These are phyloP conservation scores for Ceratobasidium sp. DNA, from an alignment of 1,284 basidiomycete species.

Conservation along the genomic window DNA sequence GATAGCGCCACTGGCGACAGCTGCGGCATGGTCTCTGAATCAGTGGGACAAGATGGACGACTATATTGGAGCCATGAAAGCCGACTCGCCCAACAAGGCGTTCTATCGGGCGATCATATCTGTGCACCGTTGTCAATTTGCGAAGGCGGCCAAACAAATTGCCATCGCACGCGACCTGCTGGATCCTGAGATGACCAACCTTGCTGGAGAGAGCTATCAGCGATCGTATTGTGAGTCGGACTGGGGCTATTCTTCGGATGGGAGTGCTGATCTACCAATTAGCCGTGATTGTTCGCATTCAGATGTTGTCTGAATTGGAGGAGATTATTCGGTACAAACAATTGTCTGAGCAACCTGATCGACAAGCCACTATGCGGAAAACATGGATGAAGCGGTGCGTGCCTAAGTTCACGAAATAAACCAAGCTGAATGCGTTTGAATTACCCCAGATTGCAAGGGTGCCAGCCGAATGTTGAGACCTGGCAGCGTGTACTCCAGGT, in stretches of 20 bases:
- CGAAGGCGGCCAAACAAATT: constrained; percentile 88
- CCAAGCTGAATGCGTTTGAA: constrained; percentile 19
- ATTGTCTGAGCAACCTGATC: constrained; percentile 90
- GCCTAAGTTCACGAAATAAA: background rate
- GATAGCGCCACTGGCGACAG: constrained; percentile 96
- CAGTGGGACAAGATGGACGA: constrained; percentile 99
- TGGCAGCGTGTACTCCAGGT: constrained; percentile 99
- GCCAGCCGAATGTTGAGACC: constrained; percentile 97
- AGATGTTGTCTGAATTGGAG: constrained; percentile 98
- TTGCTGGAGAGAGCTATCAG: constrained; percentile 95
- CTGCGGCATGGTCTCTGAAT: constrained; percentile 94
- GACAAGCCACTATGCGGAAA: constrained; percentile 82
- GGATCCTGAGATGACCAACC: constrained; percentile 89
- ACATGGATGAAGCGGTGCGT: constrained; percentile 92
- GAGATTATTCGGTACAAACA: constrained; percentile 98
- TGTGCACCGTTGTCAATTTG: constrained; percentile 95
- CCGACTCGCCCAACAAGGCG: constrained; percentile 90
- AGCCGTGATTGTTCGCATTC: constrained; percentile 94
- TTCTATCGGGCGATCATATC: constrained; percentile 97
- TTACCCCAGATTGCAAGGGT: constrained; percentile 80
- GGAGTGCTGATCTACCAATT: constrained; percentile 26
- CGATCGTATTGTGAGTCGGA: constrained; percentile 63
- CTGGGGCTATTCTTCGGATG: background rate
- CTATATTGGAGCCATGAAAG: constrained; percentile 93
- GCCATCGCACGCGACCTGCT: constrained; percentile 93